Percentiles rank a stretch among this genome's conserved stretches.
phyloP scores from a whole-genome alignment of 1,284 basidiomycete species.

The Quambalaria eucalypti region DNA sequence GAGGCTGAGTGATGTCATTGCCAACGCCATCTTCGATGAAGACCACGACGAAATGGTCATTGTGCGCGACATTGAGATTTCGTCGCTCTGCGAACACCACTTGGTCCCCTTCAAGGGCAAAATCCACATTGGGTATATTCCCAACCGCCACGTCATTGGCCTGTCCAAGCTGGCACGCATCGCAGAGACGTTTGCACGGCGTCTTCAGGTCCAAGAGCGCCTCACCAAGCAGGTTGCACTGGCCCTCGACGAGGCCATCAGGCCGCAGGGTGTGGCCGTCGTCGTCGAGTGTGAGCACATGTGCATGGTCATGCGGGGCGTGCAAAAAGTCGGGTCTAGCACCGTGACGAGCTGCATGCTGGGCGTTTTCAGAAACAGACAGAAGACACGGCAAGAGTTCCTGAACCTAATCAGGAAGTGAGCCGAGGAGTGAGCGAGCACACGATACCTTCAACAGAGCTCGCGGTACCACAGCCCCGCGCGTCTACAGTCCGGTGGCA shows the following conservation, averaged over 20 bases:
- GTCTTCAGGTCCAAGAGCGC: slow-evolving; percentile 94
- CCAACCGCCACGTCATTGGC: slow-evolving; percentile 86
- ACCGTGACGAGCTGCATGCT: slow-evolving; percentile 99
- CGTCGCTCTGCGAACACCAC: slow-evolving; percentile 96
- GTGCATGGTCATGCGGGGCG: slow-evolving; percentile 99
- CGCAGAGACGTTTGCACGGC: slow-evolving; percentile 90
- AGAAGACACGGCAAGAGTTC: slow-evolving; percentile 90
- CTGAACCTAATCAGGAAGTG: slow-evolving; percentile 40
- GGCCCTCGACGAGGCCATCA: slow-evolving; percentile 92
- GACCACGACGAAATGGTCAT: slow-evolving; percentile 99
- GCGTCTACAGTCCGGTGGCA: too few species aligned
- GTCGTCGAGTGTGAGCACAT: slow-evolving; percentile 71
- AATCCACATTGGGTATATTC: slow-evolving; percentile 69
- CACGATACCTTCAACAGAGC: too few species aligned
- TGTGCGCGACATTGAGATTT: slow-evolving; percentile 94
- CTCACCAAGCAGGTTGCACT: slow-evolving; percentile 95
- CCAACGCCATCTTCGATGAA: slow-evolving; percentile 96
- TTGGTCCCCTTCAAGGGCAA: slow-evolving; percentile 97
- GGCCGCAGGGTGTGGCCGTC: slow-evolving; percentile 94
- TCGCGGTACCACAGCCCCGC: too few species aligned
- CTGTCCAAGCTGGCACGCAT: slow-evolving; percentile 96
- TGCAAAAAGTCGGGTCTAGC: slow-evolving; percentile 91
- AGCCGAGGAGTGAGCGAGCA: too few species aligned
- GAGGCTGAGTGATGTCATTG: slow-evolving; percentile 79
- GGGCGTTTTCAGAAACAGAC: slow-evolving; percentile 89